Base-by-base conservation (phyloP, 1,284 basidiomycete genomes). In the Volvariella volvacea region DNA sequence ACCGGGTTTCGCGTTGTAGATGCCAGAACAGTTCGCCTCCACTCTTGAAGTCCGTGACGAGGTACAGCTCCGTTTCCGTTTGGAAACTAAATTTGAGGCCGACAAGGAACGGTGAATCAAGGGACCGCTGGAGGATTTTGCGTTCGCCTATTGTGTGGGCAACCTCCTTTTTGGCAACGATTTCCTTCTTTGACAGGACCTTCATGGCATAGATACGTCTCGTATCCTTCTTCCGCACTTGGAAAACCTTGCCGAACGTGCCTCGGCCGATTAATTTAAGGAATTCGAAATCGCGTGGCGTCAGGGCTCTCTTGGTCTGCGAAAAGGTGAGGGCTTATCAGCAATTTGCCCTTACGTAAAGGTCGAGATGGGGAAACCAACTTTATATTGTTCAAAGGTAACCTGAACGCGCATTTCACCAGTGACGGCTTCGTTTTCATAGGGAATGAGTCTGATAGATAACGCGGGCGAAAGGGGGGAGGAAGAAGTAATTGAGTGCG, bases 161-260 rank as follows among this genome's bases (percentile, higher is more conserved):
- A 33, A 99, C 93, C 65, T 99, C 96, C 68, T 99, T 99, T 75
- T 98, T 99, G 39, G 92, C 91, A 46, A 98, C 84, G 57, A 99
- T 99, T 65, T 99, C 96, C 69, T 92, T 93, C 73, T 99, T 99
- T 31, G 90, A 94, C 28, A 99, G 78, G 41, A 99, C 91, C 64
- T 99, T 99, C 95, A 99, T 99, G 44, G 96, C 96, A 69, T 98
- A 99, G 70, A 99, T 99, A 42, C 96, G 89, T 64, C 92, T 89
- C 37, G 96, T 99, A 70, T 99, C 95, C 62, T 78, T 84, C 70
- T 99, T 99, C 49, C 95, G 88, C 32, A 99, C 95, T 66, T 99
- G 96, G 75, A 98, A 99, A 17, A 99, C 95, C 42, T 91, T 88
- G n/a, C 96, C 96, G 62, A 99, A 99, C 0, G 96, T 99, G 3